Evolutionary conservation across 2,329 filamentous ascomycete genomes (phyloP), one percentile per base, ranked within the genome.

Genomic region (Neopestalotiopsis rosae): DNA sequence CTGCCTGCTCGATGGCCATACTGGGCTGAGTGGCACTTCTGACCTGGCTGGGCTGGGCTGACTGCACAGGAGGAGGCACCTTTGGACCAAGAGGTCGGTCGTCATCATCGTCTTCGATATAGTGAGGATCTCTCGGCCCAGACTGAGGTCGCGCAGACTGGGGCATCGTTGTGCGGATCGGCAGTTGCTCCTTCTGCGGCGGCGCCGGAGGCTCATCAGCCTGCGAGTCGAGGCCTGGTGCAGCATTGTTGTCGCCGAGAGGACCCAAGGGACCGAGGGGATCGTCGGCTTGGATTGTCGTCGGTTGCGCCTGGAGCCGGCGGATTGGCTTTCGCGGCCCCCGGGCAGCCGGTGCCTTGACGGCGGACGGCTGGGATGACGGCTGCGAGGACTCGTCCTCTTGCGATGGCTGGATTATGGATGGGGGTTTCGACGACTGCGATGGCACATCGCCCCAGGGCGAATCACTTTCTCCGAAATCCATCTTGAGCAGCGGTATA

Each of bases 1-100:
- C 91, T 61, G 96, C 96, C 83, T 97, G 93, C 81, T 98, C 95
- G 68, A 98, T 85, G 79, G 92, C 97, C 73, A 98, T 89, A 78
- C 95, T 97, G 20, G 95, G 94, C 76, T 85, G 90, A 73, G 78
- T 88, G 76, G 82, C 86, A 79, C 80, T 85, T 74, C 83, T 82
- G 40, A 87, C 77, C 34, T 84, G 81, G 68, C 85, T 88, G 24
- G 85, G 85, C 72, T 84, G 82, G 6, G 89, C 85, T 52, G 86
- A 85, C 71, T 89, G 87, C 10, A 91, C 89, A 2, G 89, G 89
- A 42, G 89, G 89, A 64, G 92, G 94, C 69, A 88, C 86, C 71
- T 93, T 86, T 49, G 91, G 87, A 56, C 89, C 85, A 4, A 83
- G 74, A 34, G 82, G 75, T 74, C 78, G 77, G 74, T 82, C 78